Percentiles rank a stretch among this genome's conserved stretches.
Conservation (phyloP, 192 early-diverging fungal species). For the Coemansia pectinata region DNA sequence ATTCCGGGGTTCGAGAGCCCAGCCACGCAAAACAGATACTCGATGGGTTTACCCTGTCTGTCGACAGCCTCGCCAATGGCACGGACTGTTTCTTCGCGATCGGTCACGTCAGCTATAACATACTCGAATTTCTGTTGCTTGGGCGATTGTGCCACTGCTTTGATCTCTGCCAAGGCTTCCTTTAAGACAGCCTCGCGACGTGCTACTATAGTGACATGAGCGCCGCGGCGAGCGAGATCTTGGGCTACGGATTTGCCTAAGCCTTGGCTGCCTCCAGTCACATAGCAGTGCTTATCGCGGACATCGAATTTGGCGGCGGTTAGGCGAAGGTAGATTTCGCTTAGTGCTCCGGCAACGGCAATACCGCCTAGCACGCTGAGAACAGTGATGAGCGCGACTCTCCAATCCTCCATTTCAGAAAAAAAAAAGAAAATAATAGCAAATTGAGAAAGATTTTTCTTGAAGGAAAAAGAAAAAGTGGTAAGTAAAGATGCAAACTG, state of each 20-base stretch:
- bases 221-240: constrained; percentile 65
- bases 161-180: constrained; percentile 61
- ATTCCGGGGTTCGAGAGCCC: constrained; percentile 59
- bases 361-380: constrained; percentile 33
- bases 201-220: constrained; percentile 71
- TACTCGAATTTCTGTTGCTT: constrained; percentile 53
- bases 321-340: constrained; percentile 16
- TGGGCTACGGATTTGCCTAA: constrained; percentile 66
- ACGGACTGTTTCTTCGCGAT: constrained; percentile 51
- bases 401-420: constrained; percentile 43
- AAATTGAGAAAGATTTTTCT: neutral
- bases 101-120: constrained; percentile 67
- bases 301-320: constrained; percentile 39
- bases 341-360: constrained; percentile 1
- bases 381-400: constrained; percentile 26
- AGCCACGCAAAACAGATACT: constrained; percentile 51
- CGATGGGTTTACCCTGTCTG: constrained; percentile 54
- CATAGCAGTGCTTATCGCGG: constrained; percentile 64
- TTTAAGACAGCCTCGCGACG: constrained; percentile 45
- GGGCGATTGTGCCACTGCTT: constrained; percentile 26
- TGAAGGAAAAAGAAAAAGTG: neutral
- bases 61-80: constrained; percentile 62
- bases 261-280: constrained; percentile 77
- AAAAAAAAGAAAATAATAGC: neutral
- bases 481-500: constrained; percentile 1